Base-by-base conservation (phyloP, 2,329 filamentous ascomycete genomes). In the Hypoxylon sp. region DNA sequence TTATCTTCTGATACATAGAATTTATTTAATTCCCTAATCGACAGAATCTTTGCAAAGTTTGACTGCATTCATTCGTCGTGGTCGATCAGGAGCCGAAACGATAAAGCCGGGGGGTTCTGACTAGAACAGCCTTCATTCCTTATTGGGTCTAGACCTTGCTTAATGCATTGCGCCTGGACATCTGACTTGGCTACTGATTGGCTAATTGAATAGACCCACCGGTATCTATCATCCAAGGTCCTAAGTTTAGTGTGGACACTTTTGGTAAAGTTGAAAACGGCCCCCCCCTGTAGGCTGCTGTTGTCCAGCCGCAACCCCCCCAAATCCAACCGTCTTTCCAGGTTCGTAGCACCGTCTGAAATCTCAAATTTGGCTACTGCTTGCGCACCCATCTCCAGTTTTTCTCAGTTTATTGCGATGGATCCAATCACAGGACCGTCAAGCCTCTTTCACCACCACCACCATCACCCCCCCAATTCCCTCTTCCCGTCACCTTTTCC, bases 371-470 rank as follows among this genome's bases (percentile, higher is more conserved):
- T 46, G 30, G 31, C 25, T 30, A 6, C 31, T 34, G 26, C 35
- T 48, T 34, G 29, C 20, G 20, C 35, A 25, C 44, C 12, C 35
- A 51, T n/a, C 36, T 51, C 32, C 42, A 49, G 48, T 49, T 52
- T 44, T 48, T 48, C 52, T 41, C 45, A 41, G n/a, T n/a, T n/a
- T n/a, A n/a, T n/a, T n/a, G n/a, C n/a, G n/a, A n/a, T n/a, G n/a
- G n/a, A n/a, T n/a, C n/a, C n/a, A 34, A 57, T 57, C 54, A 57
- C 46, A 54, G 42, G 50, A 41, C 45, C 35, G 38, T 51, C 40
- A 46, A 19, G 19, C 9, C n/a, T 31, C 17, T 21, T 15, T 27
- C 21, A 13, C 2, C 37, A 4, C 37, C 25, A 7, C 12, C n/a
- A n/a, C n/a, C n/a, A n/a, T n/a, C n/a, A n/a, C 30, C 31, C 37